Percentiles rank a stretch among this genome's conserved stretches.
phyloP scores from a whole-genome alignment of 176 grass and related monocot species.

The Urochloa ruziziensis region DNA sequence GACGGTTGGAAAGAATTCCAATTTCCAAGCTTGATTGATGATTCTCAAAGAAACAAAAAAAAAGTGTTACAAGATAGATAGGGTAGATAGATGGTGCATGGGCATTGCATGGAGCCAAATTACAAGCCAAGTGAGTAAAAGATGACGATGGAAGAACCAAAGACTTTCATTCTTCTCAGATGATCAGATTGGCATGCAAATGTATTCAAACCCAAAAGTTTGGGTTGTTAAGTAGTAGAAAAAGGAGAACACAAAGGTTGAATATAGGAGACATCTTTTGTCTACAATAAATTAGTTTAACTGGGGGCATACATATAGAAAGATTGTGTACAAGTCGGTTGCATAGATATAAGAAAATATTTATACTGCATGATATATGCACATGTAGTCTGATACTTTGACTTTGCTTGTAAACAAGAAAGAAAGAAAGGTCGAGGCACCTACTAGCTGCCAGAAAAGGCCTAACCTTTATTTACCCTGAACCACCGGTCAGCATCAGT shows the following conservation, averaged over 20 bases:
- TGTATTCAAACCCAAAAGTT: slow-evolving; percentile 19
- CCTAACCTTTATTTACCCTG: slow-evolving; percentile 24
- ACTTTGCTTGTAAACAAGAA: slow-evolving; percentile 34
- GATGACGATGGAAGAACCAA: neutral
- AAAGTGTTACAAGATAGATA: neutral
- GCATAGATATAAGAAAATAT: neutral
- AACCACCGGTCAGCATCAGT: slow-evolving; percentile 27
- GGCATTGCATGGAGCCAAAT: neutral
- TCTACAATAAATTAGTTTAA: neutral
- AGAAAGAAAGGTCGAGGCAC: neutral
- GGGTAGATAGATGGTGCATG: neutral
- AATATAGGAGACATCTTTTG: neutral
- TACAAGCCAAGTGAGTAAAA: slow-evolving; percentile 11
- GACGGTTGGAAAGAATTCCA: neutral
- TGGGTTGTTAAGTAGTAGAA: slow-evolving; percentile 4
- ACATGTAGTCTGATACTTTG: slow-evolving; percentile 37
- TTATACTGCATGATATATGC: neutral
- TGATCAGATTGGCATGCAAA: neutral
- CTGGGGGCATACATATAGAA: neutral
- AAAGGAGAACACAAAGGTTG: slow-evolving; percentile 26
- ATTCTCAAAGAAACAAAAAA: neutral
- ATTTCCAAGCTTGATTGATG: neutral
- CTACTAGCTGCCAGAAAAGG: slow-evolving; percentile 41
- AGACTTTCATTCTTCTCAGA: neutral
- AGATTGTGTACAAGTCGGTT: neutral